Base-by-base conservation (phyloP, 73 alveolate species). In the Tetrahymena malaccensis region DNA sequence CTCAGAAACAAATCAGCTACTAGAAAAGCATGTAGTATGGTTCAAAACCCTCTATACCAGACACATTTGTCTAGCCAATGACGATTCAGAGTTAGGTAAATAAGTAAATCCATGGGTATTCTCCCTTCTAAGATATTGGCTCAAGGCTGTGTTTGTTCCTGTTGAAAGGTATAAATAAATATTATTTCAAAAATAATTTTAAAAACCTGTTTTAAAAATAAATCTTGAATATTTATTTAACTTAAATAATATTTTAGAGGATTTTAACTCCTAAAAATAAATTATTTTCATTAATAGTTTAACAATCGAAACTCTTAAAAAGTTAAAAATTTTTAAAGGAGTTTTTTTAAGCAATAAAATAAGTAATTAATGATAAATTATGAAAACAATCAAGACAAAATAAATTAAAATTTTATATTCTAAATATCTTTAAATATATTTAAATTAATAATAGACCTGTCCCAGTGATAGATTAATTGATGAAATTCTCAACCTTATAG, bases 1-100 rank as follows among this genome's bases (percentile, higher is more conserved):
- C 57, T 85, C 96, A 84, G 93, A 27, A 40, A 96, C 89, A 70
- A 58, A 70, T 37, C 83, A 85, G 50, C 55, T 94, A 12, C 55
- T 38, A 85, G 96, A 96, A 93, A 93, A 85, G 85, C 97, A 96
- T 84, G 96, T 96, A 10, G 50, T 85, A 43, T 96, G 96, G 96
- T 94, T 96, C 85, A 96, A 96, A 85, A 96, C 98, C 21, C 96
- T 85, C 70, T 96, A 85, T 34, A 93, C 98, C 31, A 96, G 98
- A 96, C 98, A 96, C 93, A 96, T 96, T 93, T 85, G 94, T 55
- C 34, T 96, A 94, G 96, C 93, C 3, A 96, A 96, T 94, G 96
- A 94, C 55, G 95, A 93, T 31, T 94, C 96, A 22, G 93, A 94
- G 55, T 22, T 93, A 11, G 98, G 98, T 33, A 84, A 84, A 93